Base-by-base conservation (phyloP, 169 alveolate genomes). In the Pseudocohnilembus persalinus region DNA sequence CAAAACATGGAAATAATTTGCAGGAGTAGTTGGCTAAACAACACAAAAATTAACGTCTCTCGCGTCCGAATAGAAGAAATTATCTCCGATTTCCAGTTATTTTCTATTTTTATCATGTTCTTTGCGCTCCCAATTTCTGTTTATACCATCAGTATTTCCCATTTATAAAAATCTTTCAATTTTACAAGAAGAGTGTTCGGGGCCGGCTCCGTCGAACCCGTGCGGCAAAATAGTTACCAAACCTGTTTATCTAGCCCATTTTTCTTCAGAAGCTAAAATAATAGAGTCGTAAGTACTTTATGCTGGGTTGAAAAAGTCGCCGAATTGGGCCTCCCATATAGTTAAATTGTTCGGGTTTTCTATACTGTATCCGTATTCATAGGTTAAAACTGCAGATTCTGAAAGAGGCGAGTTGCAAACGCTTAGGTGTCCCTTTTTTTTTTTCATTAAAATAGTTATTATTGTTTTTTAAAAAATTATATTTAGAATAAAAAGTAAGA, bases 131-230 rank as follows among this genome's bases (percentile, higher is more conserved):
- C n/a, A 76, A 76, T 63, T 74, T 73, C 83, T 81, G 20, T 29
- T 29, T 77, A 73, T 75, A 29, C 76, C 80, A 80, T 74, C 75
- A 72, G 73, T 63, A 29, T 82, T 63, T 74, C 89, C 88, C 35
- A 82, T 82, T 77, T 89, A 78, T 11, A 92, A 77, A 91, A 88
- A 90, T 82, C 96, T 92, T 87, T 92, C 97, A 77, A 92, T 89
- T 78, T 92, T 91, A 49, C 94, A 92, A 77, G 92, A 79, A 1
- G 97, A 92, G 78, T 94, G 97, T 77, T 94, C 97, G 28, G 96
- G 96, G 15, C 97, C 97, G 34, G 93, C 87, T 16, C 96, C 97
- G 84, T 94, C 97, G 84, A 77, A 91, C 27, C 97, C 97, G 33
- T 94, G 96, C 0, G 97, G 97, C 28, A 94, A 79, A 24, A 92